Base-by-base conservation (phyloP, 345 rosid species). In the Eucalyptus pauciflora region DNA sequence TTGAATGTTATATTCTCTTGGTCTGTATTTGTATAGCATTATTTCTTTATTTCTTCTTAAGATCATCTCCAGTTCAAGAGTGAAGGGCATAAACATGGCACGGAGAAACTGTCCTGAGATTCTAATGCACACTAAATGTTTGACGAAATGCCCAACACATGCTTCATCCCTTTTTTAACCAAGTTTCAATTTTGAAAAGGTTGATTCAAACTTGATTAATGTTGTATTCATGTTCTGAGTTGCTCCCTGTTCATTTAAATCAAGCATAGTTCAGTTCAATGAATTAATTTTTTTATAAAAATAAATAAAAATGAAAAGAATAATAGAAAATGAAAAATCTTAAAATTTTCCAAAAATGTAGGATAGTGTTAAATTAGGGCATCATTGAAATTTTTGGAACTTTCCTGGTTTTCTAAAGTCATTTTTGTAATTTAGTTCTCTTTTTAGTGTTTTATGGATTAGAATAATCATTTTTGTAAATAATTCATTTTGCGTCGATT, bases 61-160 rank as follows among this genome's bases (percentile, higher is more conserved):
- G 56, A 51, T 51, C 7, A 17, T 51, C 56, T 51, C 56, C 18
- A 17, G 56, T 7, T 17, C 56, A 17, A 51, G 56, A 51, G 16
- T 16, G 56, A 51, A 51, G 7, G 22, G 56, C 7, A 60, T 27
- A 6, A 27, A 60, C 69, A 12, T 13, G 16, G 16, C 69, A 6
- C 0, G 4, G 69, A 0, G 69, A 25, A 60, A 60, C 4, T 0
- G 12, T 56, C 5, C 12, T 56, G 6, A 10, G 27, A 56, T 8
- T 22, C 62, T 22, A 2, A 22, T 56, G 62, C 29, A 22, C 0
- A 56, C 27, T 2, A 56, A 56, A 22, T 22, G 62, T 56, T 56
- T 6, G 13, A 56, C 1, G 13, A 24, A 24, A 56, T 56, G 62
- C 27, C 29, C 0, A 56, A 56, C 1, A 18, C 56, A 52, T 3